These are phyloP conservation scores for Diutina mesorugosa DNA, from an alignment of 1,139 yeast species.

Conservation along the genomic window DNA sequence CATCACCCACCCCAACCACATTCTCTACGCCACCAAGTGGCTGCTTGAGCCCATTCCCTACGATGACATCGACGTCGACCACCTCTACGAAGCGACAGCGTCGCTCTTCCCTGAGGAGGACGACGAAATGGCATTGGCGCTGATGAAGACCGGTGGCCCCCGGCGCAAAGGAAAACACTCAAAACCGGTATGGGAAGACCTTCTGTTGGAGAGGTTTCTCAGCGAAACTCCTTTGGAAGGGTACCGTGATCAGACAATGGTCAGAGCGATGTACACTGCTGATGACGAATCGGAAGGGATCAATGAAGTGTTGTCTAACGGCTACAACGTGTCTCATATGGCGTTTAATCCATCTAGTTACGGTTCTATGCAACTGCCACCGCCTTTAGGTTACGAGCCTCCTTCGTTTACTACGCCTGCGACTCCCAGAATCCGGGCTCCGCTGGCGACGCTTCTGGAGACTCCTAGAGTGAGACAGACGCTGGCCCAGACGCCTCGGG, in stretches of 20 bases:
- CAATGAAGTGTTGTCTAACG: conserved; percentile 26
- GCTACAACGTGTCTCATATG: conserved; percentile 16
- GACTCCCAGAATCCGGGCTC: conserved; percentile 9
- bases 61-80: conserved; percentile 29
- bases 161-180: conserved; percentile 26
- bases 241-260: background rate
- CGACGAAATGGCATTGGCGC: conserved; percentile 22
- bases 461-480: background rate
- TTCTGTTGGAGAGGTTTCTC: conserved; percentile 11
- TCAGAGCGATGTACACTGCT: background rate
- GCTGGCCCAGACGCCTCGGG: conserved; percentile 22
- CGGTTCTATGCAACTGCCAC: conserved; percentile 15
- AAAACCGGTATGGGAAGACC: conserved; percentile 23
- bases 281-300: conserved; percentile 18
- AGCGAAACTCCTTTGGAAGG: conserved; percentile 13
- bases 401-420: conserved; percentile 13
- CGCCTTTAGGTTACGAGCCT: background rate
- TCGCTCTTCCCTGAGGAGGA: conserved; percentile 27
- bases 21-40: conserved; percentile 31
- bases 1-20: conserved; percentile 26
- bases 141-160: conserved; percentile 20
- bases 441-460: conserved; percentile 6
- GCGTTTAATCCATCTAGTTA: conserved; percentile 18
- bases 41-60: conserved; percentile 26
- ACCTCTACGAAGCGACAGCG: conserved; percentile 24